Conservation (phyloP, 2,329 filamentous ascomycete genomes). For the Zasmidium angulare region DNA sequence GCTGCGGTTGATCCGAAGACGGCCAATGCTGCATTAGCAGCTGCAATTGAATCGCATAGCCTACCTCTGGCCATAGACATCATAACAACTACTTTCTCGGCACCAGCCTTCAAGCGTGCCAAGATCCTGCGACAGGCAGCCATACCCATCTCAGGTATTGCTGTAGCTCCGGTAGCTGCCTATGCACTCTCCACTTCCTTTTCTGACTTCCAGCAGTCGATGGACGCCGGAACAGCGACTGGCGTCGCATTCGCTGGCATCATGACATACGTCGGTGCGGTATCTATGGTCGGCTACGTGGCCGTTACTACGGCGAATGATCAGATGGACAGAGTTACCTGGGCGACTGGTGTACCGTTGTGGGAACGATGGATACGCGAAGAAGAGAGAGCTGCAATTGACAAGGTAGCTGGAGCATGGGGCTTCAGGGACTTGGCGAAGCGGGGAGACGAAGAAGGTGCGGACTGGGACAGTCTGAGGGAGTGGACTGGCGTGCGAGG, state of each 20-base stretch:
- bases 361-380: slow-evolving; percentile 83
- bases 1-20: slow-evolving; percentile 70
- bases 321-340: slow-evolving; percentile 91
- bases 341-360: slow-evolving; percentile 78
- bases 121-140: slow-evolving; percentile 67
- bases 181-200: slow-evolving; percentile 71
- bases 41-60: slow-evolving; percentile 76
- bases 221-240: slow-evolving; percentile 74
- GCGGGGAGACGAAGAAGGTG: slow-evolving; percentile 85
- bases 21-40: slow-evolving; percentile 71
- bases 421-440: slow-evolving; percentile 80
- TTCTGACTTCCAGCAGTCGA: slow-evolving; percentile 67
- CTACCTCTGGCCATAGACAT: slow-evolving; percentile 75
- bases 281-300: slow-evolving; percentile 77
- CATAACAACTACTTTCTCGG: slow-evolving; percentile 67
- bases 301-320: slow-evolving; percentile 87
- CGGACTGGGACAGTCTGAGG: slow-evolving; percentile 82
- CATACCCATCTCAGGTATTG: slow-evolving; percentile 58
- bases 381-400: slow-evolving; percentile 83
- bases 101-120: slow-evolving; percentile 64
- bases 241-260: slow-evolving; percentile 77
- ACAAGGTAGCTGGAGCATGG: slow-evolving; percentile 84
- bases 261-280: slow-evolving; percentile 78
- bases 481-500: slow-evolving; percentile 80
- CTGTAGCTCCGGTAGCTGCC: slow-evolving; percentile 63